These are phyloP conservation scores for Aristolochia contorta DNA, from an alignment of 164 flowering plant genomes.

Conservation along the genomic window DNA sequence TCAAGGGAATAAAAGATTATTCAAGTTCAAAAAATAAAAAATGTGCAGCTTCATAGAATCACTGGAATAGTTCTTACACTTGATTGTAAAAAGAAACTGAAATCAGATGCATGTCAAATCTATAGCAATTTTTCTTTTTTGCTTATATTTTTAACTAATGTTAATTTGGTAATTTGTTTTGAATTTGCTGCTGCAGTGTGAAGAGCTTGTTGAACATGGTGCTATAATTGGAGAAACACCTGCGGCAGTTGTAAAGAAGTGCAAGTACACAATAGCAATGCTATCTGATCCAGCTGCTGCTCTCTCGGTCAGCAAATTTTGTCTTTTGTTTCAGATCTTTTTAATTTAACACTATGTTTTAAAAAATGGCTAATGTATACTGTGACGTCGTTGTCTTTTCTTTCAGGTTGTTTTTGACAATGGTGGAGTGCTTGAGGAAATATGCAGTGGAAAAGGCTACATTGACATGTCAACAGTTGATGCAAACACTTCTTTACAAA, in stretches of 20 bases:
- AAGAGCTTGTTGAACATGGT: conserved; percentile 78
- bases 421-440: conserved; percentile 83
- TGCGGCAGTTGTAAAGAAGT: conserved; percentile 77
- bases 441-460: conserved; percentile 70
- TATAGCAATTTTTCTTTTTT: no score
- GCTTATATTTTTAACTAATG: no score
- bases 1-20: no score
- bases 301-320: conserved; percentile 46
- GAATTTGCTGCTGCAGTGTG: conserved; percentile 43
- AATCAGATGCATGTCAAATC: no score
- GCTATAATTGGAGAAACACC: conserved; percentile 83
- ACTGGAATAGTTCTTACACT: no score
- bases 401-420: conserved; percentile 80
- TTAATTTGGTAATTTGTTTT: neutral
- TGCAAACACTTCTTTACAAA: conserved; percentile 74
- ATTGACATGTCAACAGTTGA: conserved; percentile 99
- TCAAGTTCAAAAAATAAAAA: no score
- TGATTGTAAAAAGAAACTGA: no score
- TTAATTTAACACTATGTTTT: neutral
- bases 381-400: neutral
- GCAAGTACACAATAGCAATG: conserved; percentile 88
- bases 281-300: conserved; percentile 93
- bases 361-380: no score
- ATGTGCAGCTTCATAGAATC: no score
- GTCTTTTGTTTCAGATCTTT: neutral